Evolutionary conservation across 78 protist genomes (phyloP).

Genomic region (Protostelium mycophagum): DNA sequence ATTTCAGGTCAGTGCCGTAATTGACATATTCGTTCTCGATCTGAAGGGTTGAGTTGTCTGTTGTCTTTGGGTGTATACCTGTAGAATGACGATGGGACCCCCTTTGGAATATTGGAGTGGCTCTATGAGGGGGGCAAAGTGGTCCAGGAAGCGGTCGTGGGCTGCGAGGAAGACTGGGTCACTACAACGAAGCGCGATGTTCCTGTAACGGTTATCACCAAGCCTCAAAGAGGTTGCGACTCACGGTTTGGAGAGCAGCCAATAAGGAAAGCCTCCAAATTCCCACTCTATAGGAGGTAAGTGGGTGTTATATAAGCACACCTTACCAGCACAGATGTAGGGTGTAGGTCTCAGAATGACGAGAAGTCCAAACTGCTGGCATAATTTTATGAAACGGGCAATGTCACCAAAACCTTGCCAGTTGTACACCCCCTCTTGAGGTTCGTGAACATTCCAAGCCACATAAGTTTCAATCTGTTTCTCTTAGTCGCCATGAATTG

Average conservation of each 20-base stretch:
- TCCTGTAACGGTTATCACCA: background rate
- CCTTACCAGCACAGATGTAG: conserved; percentile 32
- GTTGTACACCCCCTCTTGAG: background rate
- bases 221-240: background rate
- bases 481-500: too few species aligned
- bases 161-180: conserved; percentile 6
- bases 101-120: conserved; percentile 33
- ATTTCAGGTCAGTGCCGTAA: conserved; percentile 48
- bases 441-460: background rate
- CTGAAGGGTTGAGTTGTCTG: background rate
- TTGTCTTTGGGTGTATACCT: conserved; percentile 15
- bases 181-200: background rate
- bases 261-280: conserved; percentile 52
- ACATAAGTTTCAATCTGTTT: background rate
- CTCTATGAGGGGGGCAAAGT: conserved; percentile 14
- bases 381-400: background rate
- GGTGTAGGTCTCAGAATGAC: conserved; percentile 51
- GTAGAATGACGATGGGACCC: conserved; percentile 66
- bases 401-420: background rate
- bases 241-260: conserved; percentile 17
- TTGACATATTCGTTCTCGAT: conserved; percentile 65
- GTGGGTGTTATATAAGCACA: background rate
- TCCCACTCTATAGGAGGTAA: conserved; percentile 23
- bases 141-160: conserved; percentile 4
- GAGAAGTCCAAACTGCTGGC: conserved; percentile 2